Conservation (phyloP, 2,329 filamentous ascomycete genomes). For the Aspergillus arachidicola region DNA sequence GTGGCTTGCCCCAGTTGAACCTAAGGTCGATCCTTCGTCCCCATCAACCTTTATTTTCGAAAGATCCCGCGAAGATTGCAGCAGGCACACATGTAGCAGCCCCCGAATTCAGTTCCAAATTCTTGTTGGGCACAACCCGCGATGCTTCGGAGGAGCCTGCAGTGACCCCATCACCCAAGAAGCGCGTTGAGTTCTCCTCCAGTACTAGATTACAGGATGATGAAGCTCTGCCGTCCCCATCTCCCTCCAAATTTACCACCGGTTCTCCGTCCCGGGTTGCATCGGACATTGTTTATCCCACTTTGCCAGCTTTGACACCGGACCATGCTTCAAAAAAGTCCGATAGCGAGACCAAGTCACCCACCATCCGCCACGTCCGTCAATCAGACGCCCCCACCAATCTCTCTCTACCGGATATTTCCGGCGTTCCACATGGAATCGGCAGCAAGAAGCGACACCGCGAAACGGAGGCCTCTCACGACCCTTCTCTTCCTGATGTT, state of each 20-base stretch:
- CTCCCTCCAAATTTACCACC: conserved; percentile 42
- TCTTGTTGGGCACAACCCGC: conserved; percentile 46
- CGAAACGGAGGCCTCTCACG: conserved; percentile 24
- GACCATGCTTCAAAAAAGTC: conserved; percentile 27
- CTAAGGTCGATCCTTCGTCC: conserved; percentile 67
- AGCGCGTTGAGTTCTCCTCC: conserved; percentile 80
- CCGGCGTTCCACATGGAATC: conserved; percentile 43
- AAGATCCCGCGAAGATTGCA: conserved; percentile 61
- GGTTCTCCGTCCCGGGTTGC: conserved; percentile 23
- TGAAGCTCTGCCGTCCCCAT: conserved; percentile 38
- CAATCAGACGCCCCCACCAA: conserved; percentile 30
- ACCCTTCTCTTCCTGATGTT: conserved; percentile 17
- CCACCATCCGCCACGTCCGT: conserved; percentile 46
- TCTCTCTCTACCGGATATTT: conserved; percentile 30
- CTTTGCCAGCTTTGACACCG: conserved; percentile 41
- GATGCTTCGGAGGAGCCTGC: conserved; percentile 33
- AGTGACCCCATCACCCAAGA: conserved; percentile 72
- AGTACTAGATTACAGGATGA: conserved; percentile 57
- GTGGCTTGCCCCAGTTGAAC: conserved; percentile 53
- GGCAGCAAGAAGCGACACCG: conserved; percentile 40
- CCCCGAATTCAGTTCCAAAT: conserved; percentile 51
- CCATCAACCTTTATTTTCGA: conserved; percentile 60
- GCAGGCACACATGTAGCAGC: conserved; percentile 58
- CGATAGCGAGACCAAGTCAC: conserved; percentile 21
- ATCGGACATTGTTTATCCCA: conserved; percentile 40